phyloP scores from a whole-genome alignment of 106 monocot genomes.

The Dendrobium nobile region DNA sequence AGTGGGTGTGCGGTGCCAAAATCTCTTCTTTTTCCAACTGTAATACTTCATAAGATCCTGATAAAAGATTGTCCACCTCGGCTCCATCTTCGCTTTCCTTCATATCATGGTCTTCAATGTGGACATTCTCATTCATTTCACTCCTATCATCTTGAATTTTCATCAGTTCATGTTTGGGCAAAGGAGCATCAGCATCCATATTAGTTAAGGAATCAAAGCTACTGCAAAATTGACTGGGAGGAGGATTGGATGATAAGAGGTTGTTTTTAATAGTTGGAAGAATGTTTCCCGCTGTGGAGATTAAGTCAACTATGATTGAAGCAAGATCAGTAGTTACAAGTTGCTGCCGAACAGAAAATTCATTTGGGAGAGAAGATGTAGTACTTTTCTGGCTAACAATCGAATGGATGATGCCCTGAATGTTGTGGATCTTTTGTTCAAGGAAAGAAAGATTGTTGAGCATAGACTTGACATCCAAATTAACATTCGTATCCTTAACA shows the following conservation, averaged over 20 bases:
- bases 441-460: slow-evolving; percentile 72
- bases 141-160: slow-evolving; percentile 17
- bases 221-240: slow-evolving; percentile 6
- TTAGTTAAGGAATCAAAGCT: background rate
- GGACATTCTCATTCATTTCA: slow-evolving; percentile 15
- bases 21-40: slow-evolving; percentile 90
- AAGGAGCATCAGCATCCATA: background rate
- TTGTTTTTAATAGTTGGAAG: slow-evolving; percentile 64
- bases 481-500: background rate
- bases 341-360: slow-evolving; percentile 63
- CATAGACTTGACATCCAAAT: slow-evolving; percentile 64
- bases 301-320: slow-evolving; percentile 72
- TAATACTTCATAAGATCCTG: slow-evolving; percentile 67
- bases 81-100: slow-evolving; percentile 54
- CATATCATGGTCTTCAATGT: slow-evolving; percentile 46
- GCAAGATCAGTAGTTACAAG: slow-evolving; percentile 40
- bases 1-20: slow-evolving; percentile 87
- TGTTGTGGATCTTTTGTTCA: slow-evolving; percentile 87
- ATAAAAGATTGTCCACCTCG: slow-evolving; percentile 52
- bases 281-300: slow-evolving; percentile 63
- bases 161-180: slow-evolving; percentile 13
- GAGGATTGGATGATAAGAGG: slow-evolving; percentile 30
- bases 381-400: slow-evolving; percentile 32
- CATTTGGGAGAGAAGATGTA: slow-evolving; percentile 19
- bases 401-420: slow-evolving; percentile 54